Evolutionary conservation across 805 yeast genomes (phyloP).

Genomic region (Candida krabiensis): DNA sequence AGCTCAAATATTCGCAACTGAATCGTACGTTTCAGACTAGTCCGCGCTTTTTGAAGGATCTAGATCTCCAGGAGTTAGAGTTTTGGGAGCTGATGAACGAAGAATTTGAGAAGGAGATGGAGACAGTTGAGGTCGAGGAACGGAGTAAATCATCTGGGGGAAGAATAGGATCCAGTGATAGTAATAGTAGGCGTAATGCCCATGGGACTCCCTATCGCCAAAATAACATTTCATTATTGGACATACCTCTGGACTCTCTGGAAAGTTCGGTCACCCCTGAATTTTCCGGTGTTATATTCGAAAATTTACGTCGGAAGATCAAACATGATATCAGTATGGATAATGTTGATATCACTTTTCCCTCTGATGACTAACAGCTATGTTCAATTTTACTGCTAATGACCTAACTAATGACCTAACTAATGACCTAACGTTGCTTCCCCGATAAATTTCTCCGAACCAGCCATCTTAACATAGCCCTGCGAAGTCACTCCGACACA

Average conservation of each 20-base stretch:
- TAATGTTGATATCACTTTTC: conserved; percentile 9
- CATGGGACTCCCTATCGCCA: background rate
- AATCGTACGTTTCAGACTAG: conserved; percentile 29
- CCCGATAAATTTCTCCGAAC: too few species aligned
- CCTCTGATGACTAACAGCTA: background rate
- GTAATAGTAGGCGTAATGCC: background rate
- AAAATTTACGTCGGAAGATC: conserved; percentile 15
- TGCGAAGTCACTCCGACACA: too few species aligned
- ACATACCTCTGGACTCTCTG: conserved; percentile 22
- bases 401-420: too few species aligned
- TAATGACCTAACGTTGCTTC: too few species aligned
- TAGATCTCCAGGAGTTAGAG: conserved; percentile 32
- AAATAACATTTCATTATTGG: conserved; percentile 14
- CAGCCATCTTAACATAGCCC: conserved; percentile 1
- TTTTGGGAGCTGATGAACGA: conserved; percentile 33
- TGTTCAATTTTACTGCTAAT: too few species aligned
- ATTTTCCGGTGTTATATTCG: conserved; percentile 17
- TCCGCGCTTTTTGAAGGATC: conserved; percentile 25
- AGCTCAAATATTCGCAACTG: conserved; percentile 24
- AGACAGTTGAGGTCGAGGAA: conserved; percentile 11
- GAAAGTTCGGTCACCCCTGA: conserved; percentile 17
- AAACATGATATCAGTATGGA: conserved; percentile 13
- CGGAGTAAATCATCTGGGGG: conserved; percentile 1
- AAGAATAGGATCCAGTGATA: background rate
- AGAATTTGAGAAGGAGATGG: conserved; percentile 32